Evolutionary conservation across 306 rosid genomes (phyloP).

Genomic region (Abrus precatorius): DNA sequence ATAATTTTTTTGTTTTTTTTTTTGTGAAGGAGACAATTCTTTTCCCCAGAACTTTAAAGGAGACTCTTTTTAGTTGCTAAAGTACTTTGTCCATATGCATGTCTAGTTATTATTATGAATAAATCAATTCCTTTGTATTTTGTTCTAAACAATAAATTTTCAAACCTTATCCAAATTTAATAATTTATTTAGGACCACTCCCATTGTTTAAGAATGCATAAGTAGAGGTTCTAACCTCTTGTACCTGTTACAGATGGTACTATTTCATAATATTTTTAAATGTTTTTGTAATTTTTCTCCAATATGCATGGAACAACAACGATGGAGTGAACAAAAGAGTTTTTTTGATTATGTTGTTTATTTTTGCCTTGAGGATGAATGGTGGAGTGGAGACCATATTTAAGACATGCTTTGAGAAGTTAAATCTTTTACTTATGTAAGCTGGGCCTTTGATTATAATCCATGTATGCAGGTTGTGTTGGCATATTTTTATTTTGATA

Average conservation of each 20-base stretch:
- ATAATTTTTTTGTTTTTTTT: too few relatives aligned
- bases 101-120: not conserved
- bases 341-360: not conserved
- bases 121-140: not conserved
- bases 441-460: not conserved
- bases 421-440: not conserved
- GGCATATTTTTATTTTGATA: not conserved
- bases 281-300: not conserved
- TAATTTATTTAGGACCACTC: not conserved
- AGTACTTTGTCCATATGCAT: not conserved
- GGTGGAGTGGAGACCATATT: not conserved
- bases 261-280: not conserved
- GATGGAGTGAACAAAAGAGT: not conserved
- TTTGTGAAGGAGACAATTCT: too few relatives aligned
- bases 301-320: not conserved
- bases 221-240: not conserved
- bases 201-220: not conserved
- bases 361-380: not conserved
- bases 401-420: conserved; percentile 6
- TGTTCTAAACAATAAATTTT: not conserved
- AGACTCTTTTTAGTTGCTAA: not conserved
- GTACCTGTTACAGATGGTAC: not conserved
- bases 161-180: not conserved
- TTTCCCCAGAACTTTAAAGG: too few relatives aligned
- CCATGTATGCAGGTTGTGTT: not conserved